Base-by-base conservation (phyloP, 2,329 filamentous ascomycete genomes). In the Fusarium siculi region DNA sequence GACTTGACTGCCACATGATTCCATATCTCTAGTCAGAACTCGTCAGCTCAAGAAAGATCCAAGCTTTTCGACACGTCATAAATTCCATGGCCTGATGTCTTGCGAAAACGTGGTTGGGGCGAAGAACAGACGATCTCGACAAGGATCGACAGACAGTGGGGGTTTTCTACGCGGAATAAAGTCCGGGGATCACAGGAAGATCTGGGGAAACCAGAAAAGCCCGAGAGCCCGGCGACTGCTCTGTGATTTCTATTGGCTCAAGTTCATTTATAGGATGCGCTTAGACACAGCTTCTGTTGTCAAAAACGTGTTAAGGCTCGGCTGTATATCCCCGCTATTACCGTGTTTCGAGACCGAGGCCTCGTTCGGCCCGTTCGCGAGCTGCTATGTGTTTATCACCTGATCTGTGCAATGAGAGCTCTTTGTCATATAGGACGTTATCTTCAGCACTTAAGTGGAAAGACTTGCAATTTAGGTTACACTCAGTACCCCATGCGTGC, bases 51-150 rank as follows among this genome's bases (percentile, higher is more conserved):
- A 37, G 2, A 11, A 5, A 21, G 12, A 28, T 28, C 36, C 18
- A 54, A 30, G 9, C 25, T 40, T 54, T 30, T 4, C 4, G 25
- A 14, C 25, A 18, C 9, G 8, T 40, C 25, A 54, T 4, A 25
- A n/a, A 23, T n/a, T 37, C 25, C 40, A 43, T 70, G 54, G 43
- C 30, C 49, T 54, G 54, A 70, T 42, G 11, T 25, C 32, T 47
- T 34, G 43, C 28, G n/a, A 43, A 5, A 52, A 32, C 52, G 40
- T 69, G 52, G 52, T 54, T 50, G 30, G 57, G 57, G 58, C 53
- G 18, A 64, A 59, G 4, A 54, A 44, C 53, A 55, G 53, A 39
- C 53, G 53, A 55, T 64, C 53, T 68, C 36, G 40, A 34, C 50
- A 39, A 49, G 44, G 63, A 23, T 54, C 23, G 15, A 9, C 18